Evolutionary conservation across 2,329 filamentous ascomycete genomes (phyloP), one percentile per base, ranked within the genome.

Genomic region (Arthroderma sp.): DNA sequence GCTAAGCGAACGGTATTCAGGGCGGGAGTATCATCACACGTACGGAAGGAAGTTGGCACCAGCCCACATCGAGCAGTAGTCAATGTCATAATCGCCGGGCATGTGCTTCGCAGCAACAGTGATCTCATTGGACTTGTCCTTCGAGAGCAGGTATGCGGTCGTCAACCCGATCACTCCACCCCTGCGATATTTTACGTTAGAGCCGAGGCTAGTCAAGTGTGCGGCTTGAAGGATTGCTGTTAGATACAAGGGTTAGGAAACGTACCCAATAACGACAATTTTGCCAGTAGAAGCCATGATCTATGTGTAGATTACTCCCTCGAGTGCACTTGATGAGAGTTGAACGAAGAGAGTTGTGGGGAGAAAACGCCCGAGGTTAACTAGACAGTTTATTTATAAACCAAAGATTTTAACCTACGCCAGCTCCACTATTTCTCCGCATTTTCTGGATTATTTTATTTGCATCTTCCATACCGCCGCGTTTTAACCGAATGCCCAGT

Each of bases 1-100:
- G n/a, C 17, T n/a, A 47, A 47, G 15, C 25, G 19, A 33, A 37
- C 8, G 11, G 13, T 33, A 11, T 1, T 19, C 15, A 2, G 7
- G 25, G 6, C 17, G 4, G 6, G 23, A 25, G 15, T 3, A 4
- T 17, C 13, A 19, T 51, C 33, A 15, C n/a, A 76, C 83, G 61
- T 65, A 87, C 84, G 86, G 88, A 59, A 86, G 70, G 66, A 83
- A 84, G 67, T 93, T 91, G 61, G 88, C 89, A 13, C 89, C 89
- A 2, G 89, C 89, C 86, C 88, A 94, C 0, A 88, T 89, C 4
- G 88, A 94, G 0, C 88, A 85, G 70, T 95, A 96, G 76, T 94
- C 86, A 63, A 91, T 85, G 63, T 91, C 87, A 71, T 91, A 93
- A 74, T 96, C 91, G 37, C 91, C 91, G 0, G 91, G 91, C 86